Base-by-base conservation (phyloP, 129 eudicot genomes). In the Flaveria sonorensis region DNA sequence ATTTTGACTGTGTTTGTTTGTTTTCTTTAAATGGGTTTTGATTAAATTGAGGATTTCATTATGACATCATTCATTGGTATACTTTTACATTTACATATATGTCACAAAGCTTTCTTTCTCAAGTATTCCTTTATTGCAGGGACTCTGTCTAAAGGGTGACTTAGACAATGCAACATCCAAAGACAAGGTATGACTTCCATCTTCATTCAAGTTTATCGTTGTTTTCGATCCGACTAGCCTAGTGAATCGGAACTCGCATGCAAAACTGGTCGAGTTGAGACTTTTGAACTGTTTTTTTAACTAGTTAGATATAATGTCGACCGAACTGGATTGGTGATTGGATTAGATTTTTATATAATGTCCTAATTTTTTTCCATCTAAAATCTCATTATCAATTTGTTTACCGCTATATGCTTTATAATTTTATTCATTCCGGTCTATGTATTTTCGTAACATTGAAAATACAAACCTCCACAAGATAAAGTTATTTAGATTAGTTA, bases 101-200 rank as follows among this genome's bases (percentile, higher is more conserved):
- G 42, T 23, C 55, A 77, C 18, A 57, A 64, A 55, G 57, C 47
- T 39, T 83, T 81, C 74, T 73, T 77, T 65, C 85, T 78, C 68
- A 81, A 82, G 64, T 47, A 72, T 77, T 76, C 55, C 69, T 71
- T 83, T 82, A 76, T 76, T 77, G 67, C 36, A 73, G 72, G 69
- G 46, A 71, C 61, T 46, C 76, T 70, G 19, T 28, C 74, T 47
- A 39, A 65, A 70, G 74, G 69, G 81, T 70, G 76, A 61, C 45
- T 76, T 59, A 77, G 81, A 73, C 76, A 73, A 92, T 92, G 97
- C 93, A 89, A 81, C 81, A 93, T 51, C 74, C 93, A 70, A 92
- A 86, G 28, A 77, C 88, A 71, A 89, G 97, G 97, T 92, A 85
- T 66, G 74, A 24, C n/a, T 72, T 79, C 72, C 45, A 21, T 71